Evolutionary conservation across 139 green algal species (phyloP), one percentile per base, ranked within the genome.

Genomic region (Diplosphaera chodatii): DNA sequence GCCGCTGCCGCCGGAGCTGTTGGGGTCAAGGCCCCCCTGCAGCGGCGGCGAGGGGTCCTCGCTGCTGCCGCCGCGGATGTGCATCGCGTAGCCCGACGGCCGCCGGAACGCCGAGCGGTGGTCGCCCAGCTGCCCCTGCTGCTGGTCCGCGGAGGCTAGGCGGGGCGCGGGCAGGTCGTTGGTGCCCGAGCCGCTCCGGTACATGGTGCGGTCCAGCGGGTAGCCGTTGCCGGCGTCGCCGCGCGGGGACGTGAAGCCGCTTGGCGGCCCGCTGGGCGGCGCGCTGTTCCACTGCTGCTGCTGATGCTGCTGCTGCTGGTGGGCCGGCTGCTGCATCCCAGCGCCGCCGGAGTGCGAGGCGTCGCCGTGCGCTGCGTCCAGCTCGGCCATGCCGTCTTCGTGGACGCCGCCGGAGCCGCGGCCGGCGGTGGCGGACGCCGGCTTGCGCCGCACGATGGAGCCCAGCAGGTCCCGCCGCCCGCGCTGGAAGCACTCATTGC

Each of bases 401-500:
- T 23, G 20, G 55, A 8, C 55, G n/a, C 22, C 4, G 55, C 55
- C 55, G 23, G 55, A 15, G 55, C 55, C 55, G 55, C 23, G n/a
- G n/a, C n/a, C n/a, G n/a, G n/a, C n/a, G n/a, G n/a, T 4, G 55
- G 23, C 21, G 55, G 55, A 64, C 15, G 64, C 64, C 30, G 63
- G 32, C 66, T 81, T 81, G 25, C 75, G 40, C 8, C 75, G 64
- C 5, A 70, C 40, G 48, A 81, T 81, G 25, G 65, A 18, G 23
- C 28, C 64, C 48, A 81, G 66, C 27, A 71, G 64, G 4, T 81
- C 68, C 2, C 34, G 28, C 41, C 31, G 29, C 27, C 68, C 68
- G 6, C 63, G 68, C 21, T 59, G 66, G 40, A 88, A 88, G 48
- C 55, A 62, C 55, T 81, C 75, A 66, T 86, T 84, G 22, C 69